phyloP scores from a whole-genome alignment of 140 eudicot species.

The Anethum foeniculum region DNA sequence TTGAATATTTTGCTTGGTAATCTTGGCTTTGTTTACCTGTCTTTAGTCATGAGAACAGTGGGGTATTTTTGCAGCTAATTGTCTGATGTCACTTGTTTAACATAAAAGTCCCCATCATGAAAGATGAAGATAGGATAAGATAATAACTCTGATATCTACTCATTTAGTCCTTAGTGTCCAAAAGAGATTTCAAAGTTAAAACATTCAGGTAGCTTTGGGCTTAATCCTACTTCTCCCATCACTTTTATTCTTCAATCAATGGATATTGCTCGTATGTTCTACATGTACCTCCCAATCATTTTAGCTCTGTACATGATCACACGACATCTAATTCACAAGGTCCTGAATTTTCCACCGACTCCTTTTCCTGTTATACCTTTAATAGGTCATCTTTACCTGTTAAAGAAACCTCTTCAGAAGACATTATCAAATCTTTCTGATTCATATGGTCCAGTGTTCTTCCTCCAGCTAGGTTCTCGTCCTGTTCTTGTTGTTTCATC shows the following conservation, averaged over 20 bases:
- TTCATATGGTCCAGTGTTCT: constrained; percentile 44
- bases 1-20: neutral
- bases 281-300: constrained; percentile 17
- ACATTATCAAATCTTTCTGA: constrained; percentile 37
- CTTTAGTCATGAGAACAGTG: neutral
- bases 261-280: neutral
- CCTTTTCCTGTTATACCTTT: constrained; percentile 44
- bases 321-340: constrained; percentile 17
- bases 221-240: neutral
- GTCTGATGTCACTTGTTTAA: neutral
- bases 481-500: constrained; percentile 53
- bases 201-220: neutral
- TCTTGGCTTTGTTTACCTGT: neutral
- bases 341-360: constrained; percentile 45
- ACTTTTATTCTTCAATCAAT: neutral
- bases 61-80: neutral
- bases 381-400: constrained; percentile 61
- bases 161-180: neutral
- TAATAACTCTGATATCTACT: neutral
- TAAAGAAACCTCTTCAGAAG: constrained; percentile 40
- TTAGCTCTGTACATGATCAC: constrained; percentile 28
- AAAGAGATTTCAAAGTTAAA: neutral
- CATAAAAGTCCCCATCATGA: neutral
- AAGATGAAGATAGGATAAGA: constrained; percentile 1
- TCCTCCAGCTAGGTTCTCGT: constrained; percentile 50